Evolutionary conservation across 352 stramenopile genomes (phyloP).

Genomic region (Pythium oligandrum): DNA sequence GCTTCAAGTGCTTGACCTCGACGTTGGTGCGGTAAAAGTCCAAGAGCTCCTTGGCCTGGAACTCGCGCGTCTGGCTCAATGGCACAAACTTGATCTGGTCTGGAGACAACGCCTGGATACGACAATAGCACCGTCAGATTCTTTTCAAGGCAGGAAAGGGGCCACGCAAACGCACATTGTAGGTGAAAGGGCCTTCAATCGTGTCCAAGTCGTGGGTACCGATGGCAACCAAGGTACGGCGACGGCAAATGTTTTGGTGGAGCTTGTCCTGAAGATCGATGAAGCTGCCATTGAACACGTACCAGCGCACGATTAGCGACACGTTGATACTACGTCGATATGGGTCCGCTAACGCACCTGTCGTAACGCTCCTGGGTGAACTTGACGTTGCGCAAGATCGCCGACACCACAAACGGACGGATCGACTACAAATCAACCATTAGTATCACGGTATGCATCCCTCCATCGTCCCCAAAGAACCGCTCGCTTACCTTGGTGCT

Average conservation of each 20-base stretch:
- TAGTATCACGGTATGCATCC: not conserved
- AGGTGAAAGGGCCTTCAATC: constrained; percentile 92
- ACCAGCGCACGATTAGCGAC: too few relatives aligned
- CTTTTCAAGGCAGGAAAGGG: not conserved
- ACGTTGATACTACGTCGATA: not conserved
- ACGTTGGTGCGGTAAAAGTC: constrained; percentile 95
- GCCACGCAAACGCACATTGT: constrained; percentile 48
- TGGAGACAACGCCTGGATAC: constrained; percentile 69
- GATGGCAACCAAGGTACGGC: constrained; percentile 98
- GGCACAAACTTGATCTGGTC: constrained; percentile 97
- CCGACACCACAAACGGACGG: constrained; percentile 97
- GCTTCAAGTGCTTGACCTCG: constrained; percentile 97
- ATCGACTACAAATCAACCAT: constrained; percentile 47
- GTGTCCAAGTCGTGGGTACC: constrained; percentile 99
- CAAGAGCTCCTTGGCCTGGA: constrained; percentile 93
- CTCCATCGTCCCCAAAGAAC: not conserved
- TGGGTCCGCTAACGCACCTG: constrained; percentile 28
- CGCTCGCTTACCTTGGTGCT: constrained; percentile 64
- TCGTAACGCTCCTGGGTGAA: constrained; percentile 97
- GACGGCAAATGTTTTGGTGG: constrained; percentile 99
- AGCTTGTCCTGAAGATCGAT: constrained; percentile 99
- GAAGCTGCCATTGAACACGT: constrained; percentile 69
- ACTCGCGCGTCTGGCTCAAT: constrained; percentile 87
- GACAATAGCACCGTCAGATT: not conserved
- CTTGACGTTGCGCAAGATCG: constrained; percentile 94